Percentiles rank a stretch among this genome's conserved stretches.
Evolutionary conservation across 192 early-diverging fungal genomes (phyloP).

Genomic region (Backusella psychrophila): DNA sequence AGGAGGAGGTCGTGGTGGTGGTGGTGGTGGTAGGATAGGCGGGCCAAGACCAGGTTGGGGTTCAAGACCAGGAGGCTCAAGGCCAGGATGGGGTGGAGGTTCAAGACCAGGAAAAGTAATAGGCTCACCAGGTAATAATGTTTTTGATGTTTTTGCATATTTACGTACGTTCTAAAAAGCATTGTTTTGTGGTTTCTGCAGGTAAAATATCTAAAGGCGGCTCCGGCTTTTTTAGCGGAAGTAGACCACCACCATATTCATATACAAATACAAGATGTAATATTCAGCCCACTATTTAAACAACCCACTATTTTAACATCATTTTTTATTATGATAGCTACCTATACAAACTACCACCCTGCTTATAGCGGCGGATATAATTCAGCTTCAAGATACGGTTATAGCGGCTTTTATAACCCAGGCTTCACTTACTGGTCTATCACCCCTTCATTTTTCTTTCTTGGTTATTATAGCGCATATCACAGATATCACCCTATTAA

Average conservation of each 20-base stretch:
- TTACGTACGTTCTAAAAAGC: background rate
- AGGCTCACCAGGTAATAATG: background rate
- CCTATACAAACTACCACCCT: conserved; percentile 27
- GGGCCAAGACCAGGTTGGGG: background rate
- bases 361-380: conserved; percentile 29
- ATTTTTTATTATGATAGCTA: background rate
- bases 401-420: conserved; percentile 32
- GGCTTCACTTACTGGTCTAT: conserved; percentile 24
- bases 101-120: background rate
- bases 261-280: conserved; percentile 7
- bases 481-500: conserved; percentile 23
- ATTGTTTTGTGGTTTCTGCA: background rate
- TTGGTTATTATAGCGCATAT: conserved; percentile 29
- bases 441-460: conserved; percentile 24
- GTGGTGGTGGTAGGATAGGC: background rate
- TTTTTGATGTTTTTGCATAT: background rate
- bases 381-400: conserved; percentile 21
- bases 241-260: background rate
- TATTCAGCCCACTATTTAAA: background rate
- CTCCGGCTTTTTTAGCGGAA: conserved; percentile 9
- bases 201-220: conserved; percentile 29
- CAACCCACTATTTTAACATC: background rate
- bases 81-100: background rate
- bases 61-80: background rate
- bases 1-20: conserved; percentile 19